These are phyloP conservation scores for Aspergillus incahuasiensis DNA, from an alignment of 495 filamentous ascomycete species.

Conservation along the genomic window DNA sequence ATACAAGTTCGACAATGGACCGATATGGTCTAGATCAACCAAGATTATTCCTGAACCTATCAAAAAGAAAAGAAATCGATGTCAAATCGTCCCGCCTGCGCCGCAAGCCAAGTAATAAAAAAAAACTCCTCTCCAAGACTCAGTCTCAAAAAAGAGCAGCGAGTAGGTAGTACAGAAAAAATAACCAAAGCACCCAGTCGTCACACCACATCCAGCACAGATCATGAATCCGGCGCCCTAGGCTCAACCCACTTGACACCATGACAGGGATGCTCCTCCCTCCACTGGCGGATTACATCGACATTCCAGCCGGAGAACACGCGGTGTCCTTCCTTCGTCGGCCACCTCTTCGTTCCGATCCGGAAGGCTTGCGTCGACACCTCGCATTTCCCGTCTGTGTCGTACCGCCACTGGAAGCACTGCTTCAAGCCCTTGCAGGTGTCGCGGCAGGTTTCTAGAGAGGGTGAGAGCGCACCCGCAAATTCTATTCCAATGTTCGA, in stretches of 20 bases:
- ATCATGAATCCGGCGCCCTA: background rate
- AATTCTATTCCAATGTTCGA: constrained; percentile 37
- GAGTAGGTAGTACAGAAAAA: background rate
- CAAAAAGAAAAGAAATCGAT: background rate
- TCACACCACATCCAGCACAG: background rate
- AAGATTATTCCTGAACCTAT: background rate
- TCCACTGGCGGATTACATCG: constrained; percentile 12
- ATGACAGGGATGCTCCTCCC: constrained; percentile 8
- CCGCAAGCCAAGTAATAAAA: background rate
- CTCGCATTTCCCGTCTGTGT: constrained; percentile 5
- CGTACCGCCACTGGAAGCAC: constrained; percentile 24
- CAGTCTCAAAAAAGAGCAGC: background rate
- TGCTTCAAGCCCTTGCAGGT: constrained; percentile 34
- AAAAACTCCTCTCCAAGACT: background rate
- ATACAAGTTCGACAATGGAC: background rate
- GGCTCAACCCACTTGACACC: constrained; percentile 12
- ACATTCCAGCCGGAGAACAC: constrained; percentile 14
- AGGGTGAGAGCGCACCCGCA: constrained; percentile 31
- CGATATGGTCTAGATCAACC: background rate
- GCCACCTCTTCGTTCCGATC: constrained; percentile 6
- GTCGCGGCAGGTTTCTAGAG: constrained; percentile 36
- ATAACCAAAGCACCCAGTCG: background rate
- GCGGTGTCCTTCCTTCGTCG: constrained; percentile 3
- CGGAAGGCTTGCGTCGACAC: constrained; percentile 13
- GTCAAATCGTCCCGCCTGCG: background rate